Percentiles rank a stretch among this genome's conserved stretches.
These are phyloP conservation scores for Lasiodiplodia hormozganensis DNA, from an alignment of 2,329 filamentous ascomycete species.

Conservation along the genomic window DNA sequence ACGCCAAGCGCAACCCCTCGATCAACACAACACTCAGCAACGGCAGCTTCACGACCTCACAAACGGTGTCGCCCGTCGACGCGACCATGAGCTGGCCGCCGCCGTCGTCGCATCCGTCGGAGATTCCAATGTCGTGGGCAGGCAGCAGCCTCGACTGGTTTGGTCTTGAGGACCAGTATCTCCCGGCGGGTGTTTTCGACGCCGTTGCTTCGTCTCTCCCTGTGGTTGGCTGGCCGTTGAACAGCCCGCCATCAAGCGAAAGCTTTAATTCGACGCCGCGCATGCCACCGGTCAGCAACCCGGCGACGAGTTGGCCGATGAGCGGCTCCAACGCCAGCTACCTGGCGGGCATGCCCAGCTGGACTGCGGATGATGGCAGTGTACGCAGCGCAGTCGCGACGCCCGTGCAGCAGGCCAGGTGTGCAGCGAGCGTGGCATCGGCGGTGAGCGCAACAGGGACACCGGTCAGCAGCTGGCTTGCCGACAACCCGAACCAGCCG, in stretches of 20 bases:
- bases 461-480: constrained; percentile 27
- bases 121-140: constrained; percentile 26
- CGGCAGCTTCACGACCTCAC: constrained; percentile 11
- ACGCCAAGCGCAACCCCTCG: constrained; percentile 26
- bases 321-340: constrained; percentile 23
- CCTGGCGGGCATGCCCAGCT: constrained; percentile 24
- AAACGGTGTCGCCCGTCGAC: constrained; percentile 9
- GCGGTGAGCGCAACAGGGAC: constrained; percentile 25
- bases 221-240: constrained; percentile 27
- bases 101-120: constrained; percentile 4
- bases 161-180: constrained; percentile 27
- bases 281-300: constrained; percentile 25
- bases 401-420: constrained; percentile 20
- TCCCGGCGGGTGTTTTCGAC: constrained; percentile 28
- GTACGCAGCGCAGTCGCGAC: constrained; percentile 22
- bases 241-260: constrained; percentile 29
- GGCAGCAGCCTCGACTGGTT: constrained; percentile 29
- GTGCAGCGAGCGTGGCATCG: constrained; percentile 15
- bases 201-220: constrained; percentile 26
- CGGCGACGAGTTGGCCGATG: constrained; percentile 25
- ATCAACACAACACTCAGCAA: constrained; percentile 27
- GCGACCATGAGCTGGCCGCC: constrained; percentile 25
- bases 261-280: constrained; percentile 28
- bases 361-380: constrained; percentile 22
- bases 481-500: constrained; percentile 28